Evolutionary conservation across 2,329 filamentous ascomycete genomes (phyloP), one percentile per base, ranked within the genome.

Genomic region (Microdochium trichocladiopsis): DNA sequence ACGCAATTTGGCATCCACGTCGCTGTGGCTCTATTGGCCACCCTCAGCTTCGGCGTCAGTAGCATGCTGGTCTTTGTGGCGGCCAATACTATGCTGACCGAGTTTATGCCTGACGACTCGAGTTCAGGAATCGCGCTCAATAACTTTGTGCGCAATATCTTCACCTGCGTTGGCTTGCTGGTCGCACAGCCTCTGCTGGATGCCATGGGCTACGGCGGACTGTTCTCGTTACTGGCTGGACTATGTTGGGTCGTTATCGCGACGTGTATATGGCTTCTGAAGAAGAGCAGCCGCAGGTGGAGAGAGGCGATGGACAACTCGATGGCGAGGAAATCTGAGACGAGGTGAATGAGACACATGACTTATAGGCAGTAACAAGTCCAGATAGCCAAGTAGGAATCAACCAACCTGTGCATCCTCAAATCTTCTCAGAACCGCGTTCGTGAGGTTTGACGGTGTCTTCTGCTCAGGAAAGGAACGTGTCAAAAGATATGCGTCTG

Each of bases 51-150:
- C 60, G 90, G 90, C 16, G 60, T 88, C 3, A 85, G 86, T 2
- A 86, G 80, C 31, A 94, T 95, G 90, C 75, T 94, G 3, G 83
- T 91, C 25, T 91, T 89, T 69, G 79, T 82, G 49, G 78, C 83
- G 59, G 76, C 82, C 0, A 91, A 88, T 0, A 94, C 90, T 0
- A 91, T 94, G 87, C 73, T 94, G 58, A 93, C 89, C 0, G 89
- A 94, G 63, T 91, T 93, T 62, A 86, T 93, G 76, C 87, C 87
- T 12, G 77, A 81, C 43, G 77, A 79, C 56, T 86, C 84, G 49
- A 87, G 83, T 3, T 80, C 80, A 11, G 88, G 88, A 1, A 87
- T 93, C 2, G 90, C 89, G 0, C 74, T 92, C 45, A 92, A 93
- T 67, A 93, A 93, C 64, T 89, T 93, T 61, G 75, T 89, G 50